Evolutionary conservation across 1,139 yeast species (phyloP).

Genomic region (Wickerhamomyces sp.): DNA sequence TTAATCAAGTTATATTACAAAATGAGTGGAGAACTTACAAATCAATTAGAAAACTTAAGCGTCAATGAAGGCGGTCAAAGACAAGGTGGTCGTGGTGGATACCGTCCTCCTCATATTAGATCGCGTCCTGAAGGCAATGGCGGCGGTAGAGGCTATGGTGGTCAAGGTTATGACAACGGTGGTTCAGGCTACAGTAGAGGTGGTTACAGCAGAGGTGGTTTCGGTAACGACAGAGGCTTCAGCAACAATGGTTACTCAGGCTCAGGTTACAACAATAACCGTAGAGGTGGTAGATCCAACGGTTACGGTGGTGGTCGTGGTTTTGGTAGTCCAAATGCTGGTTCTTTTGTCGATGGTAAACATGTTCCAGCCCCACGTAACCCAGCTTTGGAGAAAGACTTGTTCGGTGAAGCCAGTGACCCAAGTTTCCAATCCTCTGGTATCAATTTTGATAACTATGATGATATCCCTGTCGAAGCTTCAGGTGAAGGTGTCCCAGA

Average conservation of each 20-base stretch:
- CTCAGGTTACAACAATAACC: slow-evolving; percentile 20
- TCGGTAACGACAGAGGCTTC: slow-evolving; percentile 22
- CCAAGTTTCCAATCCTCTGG: slow-evolving; percentile 85
- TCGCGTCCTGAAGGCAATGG: slow-evolving; percentile 28
- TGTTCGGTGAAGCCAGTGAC: slow-evolving; percentile 88
- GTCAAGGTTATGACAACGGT: slow-evolving; percentile 11
- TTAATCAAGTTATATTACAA: slow-evolving; percentile 22
- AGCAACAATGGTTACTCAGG: slow-evolving; percentile 23
- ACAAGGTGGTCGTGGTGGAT: slow-evolving; percentile 24
- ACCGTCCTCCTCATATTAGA: slow-evolving; percentile 72
- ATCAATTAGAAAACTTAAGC: slow-evolving; percentile 39
- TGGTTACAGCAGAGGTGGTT: slow-evolving; percentile 24
- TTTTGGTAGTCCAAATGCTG: slow-evolving; percentile 33
- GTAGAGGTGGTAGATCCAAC: slow-evolving; percentile 22
- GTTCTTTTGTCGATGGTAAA: slow-evolving; percentile 81
- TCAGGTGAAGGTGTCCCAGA: slow-evolving; percentile 95
- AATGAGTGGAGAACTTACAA: slow-evolving; percentile 14
- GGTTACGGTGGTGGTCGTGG: slow-evolving; percentile 33
- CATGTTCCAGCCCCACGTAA: slow-evolving; percentile 81
- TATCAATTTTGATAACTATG: slow-evolving; percentile 97
- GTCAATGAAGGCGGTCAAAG: slow-evolving; percentile 28
- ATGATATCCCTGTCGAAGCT: slow-evolving; percentile 97
- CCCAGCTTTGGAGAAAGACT: slow-evolving; percentile 66
- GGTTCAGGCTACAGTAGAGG: slow-evolving; percentile 13
- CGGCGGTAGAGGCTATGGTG: slow-evolving; percentile 7